Evolutionary conservation across 2,329 filamentous ascomycete species (phyloP).

Genomic region (Aspergillus intermedius): DNA sequence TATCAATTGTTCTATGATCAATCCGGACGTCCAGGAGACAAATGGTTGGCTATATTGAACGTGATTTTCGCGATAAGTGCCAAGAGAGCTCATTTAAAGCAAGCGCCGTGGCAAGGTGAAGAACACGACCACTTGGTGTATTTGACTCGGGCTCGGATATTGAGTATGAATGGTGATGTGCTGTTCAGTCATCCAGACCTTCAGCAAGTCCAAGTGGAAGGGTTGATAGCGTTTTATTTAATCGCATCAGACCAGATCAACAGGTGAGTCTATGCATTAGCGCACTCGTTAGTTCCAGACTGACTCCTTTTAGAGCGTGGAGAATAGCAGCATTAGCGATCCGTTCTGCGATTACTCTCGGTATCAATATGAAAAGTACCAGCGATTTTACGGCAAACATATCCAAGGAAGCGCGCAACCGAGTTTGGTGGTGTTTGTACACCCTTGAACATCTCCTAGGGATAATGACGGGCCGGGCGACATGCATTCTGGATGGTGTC

Average conservation of each 20-base stretch:
- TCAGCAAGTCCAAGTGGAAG: slow-evolving; percentile 41
- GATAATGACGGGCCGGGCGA: slow-evolving; percentile 41
- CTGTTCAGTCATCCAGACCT: slow-evolving; percentile 41
- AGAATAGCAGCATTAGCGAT: slow-evolving; percentile 37
- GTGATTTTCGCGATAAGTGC: slow-evolving; percentile 42
- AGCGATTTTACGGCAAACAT: slow-evolving; percentile 30
- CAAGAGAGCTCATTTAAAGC: slow-evolving; percentile 37
- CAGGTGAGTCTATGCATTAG: slow-evolving; percentile 22
- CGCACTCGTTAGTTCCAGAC: not conserved
- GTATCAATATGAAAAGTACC: slow-evolving; percentile 40
- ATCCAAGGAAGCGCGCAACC: slow-evolving; percentile 41
- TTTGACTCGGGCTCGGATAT: slow-evolving; percentile 37
- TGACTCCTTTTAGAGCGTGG: slow-evolving; percentile 32
- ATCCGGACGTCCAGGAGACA: slow-evolving; percentile 29
- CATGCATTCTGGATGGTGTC: slow-evolving; percentile 37
- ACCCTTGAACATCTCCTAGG: slow-evolving; percentile 40
- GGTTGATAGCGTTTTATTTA: slow-evolving; percentile 39
- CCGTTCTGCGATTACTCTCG: slow-evolving; percentile 37
- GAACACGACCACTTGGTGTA: slow-evolving; percentile 40
- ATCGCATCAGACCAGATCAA: slow-evolving; percentile 40
- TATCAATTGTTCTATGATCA: slow-evolving; percentile 35
- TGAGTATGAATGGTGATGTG: slow-evolving; percentile 37
- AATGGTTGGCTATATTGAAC: slow-evolving; percentile 42
- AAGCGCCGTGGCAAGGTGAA: slow-evolving; percentile 38
- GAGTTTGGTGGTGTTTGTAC: slow-evolving; percentile 43